phyloP scores from a whole-genome alignment of 140 eudicot species.

The Erigeron philadelphicus region DNA sequence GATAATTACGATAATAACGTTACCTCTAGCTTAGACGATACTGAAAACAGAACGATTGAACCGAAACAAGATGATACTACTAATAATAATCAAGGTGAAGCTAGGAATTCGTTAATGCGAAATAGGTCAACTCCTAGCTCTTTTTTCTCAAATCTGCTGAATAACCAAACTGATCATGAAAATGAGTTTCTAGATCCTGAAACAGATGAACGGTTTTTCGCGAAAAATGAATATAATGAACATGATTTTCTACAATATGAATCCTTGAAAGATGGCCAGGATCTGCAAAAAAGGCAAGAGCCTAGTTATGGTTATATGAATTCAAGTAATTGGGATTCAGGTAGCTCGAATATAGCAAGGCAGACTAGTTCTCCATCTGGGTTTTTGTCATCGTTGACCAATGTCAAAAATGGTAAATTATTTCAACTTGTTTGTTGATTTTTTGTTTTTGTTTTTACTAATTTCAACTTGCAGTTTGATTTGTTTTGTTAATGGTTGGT shows the following conservation, averaged over 20 bases:
- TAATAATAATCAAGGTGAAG: background rate
- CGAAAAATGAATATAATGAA: constrained; percentile 26
- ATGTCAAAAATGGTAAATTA: constrained; percentile 43
- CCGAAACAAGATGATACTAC: background rate
- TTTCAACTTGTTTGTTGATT: constrained; percentile 18
- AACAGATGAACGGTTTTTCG: constrained; percentile 37
- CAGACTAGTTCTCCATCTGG: constrained; percentile 90
- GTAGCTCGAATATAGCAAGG: constrained; percentile 41
- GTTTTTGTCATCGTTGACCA: constrained; percentile 43
- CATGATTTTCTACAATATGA: constrained; percentile 25
- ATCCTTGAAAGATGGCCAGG: background rate
- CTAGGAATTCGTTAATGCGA: constrained; percentile 39
- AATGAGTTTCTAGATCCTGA: constrained; percentile 36
- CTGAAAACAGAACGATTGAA: constrained; percentile 2
- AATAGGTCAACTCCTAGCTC: constrained; percentile 75
- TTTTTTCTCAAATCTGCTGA: constrained; percentile 40
- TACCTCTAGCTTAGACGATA: background rate
- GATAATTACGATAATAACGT: constrained; percentile 13
- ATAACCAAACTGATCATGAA: constrained; percentile 29
- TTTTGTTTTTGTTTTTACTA: background rate
- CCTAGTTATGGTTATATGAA: constrained; percentile 19
- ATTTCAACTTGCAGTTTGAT: constrained; percentile 32
- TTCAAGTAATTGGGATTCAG: constrained; percentile 26
- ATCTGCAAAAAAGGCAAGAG: no score
- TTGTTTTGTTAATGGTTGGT: constrained; percentile 13